Conservation (phyloP, 495 filamentous ascomycete species). For the Aspergillus indologenus region DNA sequence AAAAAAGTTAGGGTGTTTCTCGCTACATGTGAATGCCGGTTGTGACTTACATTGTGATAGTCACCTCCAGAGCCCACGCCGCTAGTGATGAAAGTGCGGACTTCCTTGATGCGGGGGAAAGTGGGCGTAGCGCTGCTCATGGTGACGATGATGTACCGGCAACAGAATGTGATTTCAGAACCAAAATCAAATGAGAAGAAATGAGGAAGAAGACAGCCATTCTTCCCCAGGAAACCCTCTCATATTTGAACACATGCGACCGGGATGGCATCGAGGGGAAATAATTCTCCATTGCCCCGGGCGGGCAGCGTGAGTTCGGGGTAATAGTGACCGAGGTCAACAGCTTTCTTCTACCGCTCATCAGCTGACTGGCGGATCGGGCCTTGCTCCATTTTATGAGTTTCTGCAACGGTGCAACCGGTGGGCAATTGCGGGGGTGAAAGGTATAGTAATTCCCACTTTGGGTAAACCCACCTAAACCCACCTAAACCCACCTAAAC, state of each 20-base stretch:
- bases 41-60: conserved; percentile 74
- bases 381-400: neutral
- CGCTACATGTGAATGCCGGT: neutral
- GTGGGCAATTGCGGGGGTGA: neutral
- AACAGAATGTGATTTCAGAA: conserved; percentile 1
- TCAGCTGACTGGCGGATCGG: conserved; percentile 7
- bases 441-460: neutral
- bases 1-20: conserved; percentile 4
- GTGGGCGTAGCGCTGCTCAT: conserved; percentile 33
- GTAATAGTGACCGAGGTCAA: conserved; percentile 32
- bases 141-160: conserved; percentile 11
- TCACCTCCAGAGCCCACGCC: conserved; percentile 88
- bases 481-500: too few species aligned
- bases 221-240: conserved; percentile 8
- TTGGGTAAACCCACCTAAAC: too few species aligned
- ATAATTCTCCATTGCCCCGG: conserved; percentile 2
- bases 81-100: conserved; percentile 77
- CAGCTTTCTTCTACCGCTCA: neutral
- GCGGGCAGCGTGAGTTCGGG: conserved; percentile 26
- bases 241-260: conserved; percentile 17
- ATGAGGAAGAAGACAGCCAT: conserved; percentile 1
- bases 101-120: conserved; percentile 65
- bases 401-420: neutral
- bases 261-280: conserved; percentile 14
- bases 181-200: conserved; percentile 2